Base-by-base conservation (phyloP, 179 eudicot species). In the Amaranthus tricolor region DNA sequence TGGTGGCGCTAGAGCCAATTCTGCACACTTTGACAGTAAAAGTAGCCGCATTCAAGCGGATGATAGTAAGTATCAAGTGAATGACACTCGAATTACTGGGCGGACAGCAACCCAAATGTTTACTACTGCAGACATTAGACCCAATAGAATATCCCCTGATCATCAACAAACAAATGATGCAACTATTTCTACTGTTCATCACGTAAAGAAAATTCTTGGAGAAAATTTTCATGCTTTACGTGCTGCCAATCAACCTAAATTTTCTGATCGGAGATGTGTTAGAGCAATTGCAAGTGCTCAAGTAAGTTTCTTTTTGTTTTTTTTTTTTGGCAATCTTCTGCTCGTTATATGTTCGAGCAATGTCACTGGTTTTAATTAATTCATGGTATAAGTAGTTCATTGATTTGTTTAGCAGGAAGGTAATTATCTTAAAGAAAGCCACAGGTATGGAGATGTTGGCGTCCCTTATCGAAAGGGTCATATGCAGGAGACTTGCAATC, bases 11-110 rank as follows among this genome's bases (percentile, higher is more conserved):
- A 83, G 83, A 78, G 74, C 49, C n/a, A 81, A 76, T 40, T 59
- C 86, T 24, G 65, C 83, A 71, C 76, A 79, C 66, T 77, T 84
- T 81, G 87, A 85, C 73, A 81, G 77, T 70, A 86, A 79, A 44
- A 89, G 78, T 68, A 79, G 85, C 60, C 75, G 85, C 49, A 78
- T 72, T 73, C 85, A 83, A 70, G 91, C 85, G 64, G 90, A 82
- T 74, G 82, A 79, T 19, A 82, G 86, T 68, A 75, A 85, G 45
- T 79, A 76, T 74, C 85, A 82, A 72, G 89, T 86, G 68, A 89
- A 85, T 77, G 83, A 80, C 51, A 47, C 62, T 60, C 80, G 84
- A 56, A 82, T 82, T 20, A 73, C 80, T 62, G 80, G 86, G 73
- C 79, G 82, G 24, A 78, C 87, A 24, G 85, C 89, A 60, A 85